A percentile compares a stretch with the other conserved stretches of the same genome.
Evolutionary conservation across 768 basidiomycete genomes (phyloP).

Genomic region (Lepiota brunneoincarnata): DNA sequence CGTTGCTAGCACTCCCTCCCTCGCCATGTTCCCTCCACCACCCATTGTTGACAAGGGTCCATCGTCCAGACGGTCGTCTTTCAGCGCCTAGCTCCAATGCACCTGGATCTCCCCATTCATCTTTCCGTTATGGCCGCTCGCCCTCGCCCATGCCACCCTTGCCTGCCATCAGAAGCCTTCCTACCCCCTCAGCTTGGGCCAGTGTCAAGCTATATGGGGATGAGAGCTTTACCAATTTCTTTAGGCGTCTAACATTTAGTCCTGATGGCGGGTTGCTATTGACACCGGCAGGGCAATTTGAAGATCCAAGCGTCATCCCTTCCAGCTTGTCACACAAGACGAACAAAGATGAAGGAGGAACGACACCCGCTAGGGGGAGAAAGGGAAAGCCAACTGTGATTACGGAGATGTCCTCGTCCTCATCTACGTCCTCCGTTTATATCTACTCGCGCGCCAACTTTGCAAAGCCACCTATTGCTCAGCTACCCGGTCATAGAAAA

Average conservation of each 20-base stretch:
- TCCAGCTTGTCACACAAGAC: conserved; percentile 16
- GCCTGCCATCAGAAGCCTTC: conserved; percentile 83
- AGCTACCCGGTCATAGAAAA: conserved; percentile 94
- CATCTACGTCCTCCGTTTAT: conserved; percentile 67
- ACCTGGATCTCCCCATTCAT: conserved; percentile 67
- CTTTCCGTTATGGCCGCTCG: conserved; percentile 70
- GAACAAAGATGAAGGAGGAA: conserved; percentile 31
- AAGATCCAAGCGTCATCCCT: conserved; percentile 73
- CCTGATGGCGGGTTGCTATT: conserved; percentile 92
- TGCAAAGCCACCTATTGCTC: conserved; percentile 88
- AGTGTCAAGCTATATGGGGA: conserved; percentile 89
- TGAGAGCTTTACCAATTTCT: conserved; percentile 94
- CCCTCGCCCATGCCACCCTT: conserved; percentile 91
- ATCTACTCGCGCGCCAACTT: conserved; percentile 97
- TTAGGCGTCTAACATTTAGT: conserved; percentile 89
- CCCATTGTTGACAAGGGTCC: conserved; percentile 34
- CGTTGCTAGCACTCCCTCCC: conserved; percentile 63
- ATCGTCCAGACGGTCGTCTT: conserved; percentile 62
- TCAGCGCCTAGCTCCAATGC: conserved; percentile 76
- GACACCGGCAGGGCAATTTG: conserved; percentile 96
- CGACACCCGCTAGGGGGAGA: conserved; percentile 54
- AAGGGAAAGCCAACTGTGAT: conserved; percentile 31
- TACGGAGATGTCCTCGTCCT: conserved; percentile 30
- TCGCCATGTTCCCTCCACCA: conserved; percentile 64
- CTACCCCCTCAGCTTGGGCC: conserved; percentile 54